Percentiles rank a stretch among this genome's conserved stretches.
phyloP scores from a whole-genome alignment of 2,329 filamentous ascomycete genomes.

The Diplodia intermedia region DNA sequence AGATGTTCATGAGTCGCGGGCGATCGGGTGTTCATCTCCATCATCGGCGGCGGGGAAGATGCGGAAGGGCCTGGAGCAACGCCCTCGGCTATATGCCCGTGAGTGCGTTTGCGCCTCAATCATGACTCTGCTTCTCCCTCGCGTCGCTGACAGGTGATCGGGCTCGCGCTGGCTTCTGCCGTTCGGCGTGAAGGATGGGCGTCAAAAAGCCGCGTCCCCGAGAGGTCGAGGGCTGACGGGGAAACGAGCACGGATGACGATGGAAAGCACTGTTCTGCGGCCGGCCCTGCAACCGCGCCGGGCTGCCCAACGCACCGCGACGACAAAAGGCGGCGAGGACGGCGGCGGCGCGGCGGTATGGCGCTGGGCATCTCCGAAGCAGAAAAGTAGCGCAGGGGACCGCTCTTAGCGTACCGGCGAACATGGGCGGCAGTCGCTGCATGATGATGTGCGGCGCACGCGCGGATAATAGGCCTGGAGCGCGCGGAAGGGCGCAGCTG shows the following conservation, averaged over 20 bases:
- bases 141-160: background rate
- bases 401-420: background rate
- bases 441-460: slow-evolving; percentile 8
- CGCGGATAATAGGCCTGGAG: background rate
- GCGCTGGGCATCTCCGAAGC: slow-evolving; percentile 2
- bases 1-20: background rate
- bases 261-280: slow-evolving; percentile 11
- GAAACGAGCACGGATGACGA: slow-evolving; percentile 9
- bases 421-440: background rate
- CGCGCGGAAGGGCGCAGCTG: background rate
- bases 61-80: background rate
- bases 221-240: background rate
- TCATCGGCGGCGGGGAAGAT: background rate
- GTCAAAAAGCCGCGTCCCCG: slow-evolving; percentile 5
- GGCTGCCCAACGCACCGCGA: background rate
- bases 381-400: slow-evolving; percentile 11
- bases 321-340: slow-evolving; percentile 6
- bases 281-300: slow-evolving; percentile 3
- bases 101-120: background rate
- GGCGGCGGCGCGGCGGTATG: slow-evolving; percentile 17
- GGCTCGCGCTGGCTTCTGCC: background rate
- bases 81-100: background rate
- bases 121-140: slow-evolving; percentile 2
- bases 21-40: background rate
- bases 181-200: slow-evolving; percentile 15